A percentile compares a stretch with the other conserved stretches of the same genome.
Evolutionary conservation across 2,329 filamentous ascomycete species (phyloP).

Genomic region (Pseudogymnoascus sp.): DNA sequence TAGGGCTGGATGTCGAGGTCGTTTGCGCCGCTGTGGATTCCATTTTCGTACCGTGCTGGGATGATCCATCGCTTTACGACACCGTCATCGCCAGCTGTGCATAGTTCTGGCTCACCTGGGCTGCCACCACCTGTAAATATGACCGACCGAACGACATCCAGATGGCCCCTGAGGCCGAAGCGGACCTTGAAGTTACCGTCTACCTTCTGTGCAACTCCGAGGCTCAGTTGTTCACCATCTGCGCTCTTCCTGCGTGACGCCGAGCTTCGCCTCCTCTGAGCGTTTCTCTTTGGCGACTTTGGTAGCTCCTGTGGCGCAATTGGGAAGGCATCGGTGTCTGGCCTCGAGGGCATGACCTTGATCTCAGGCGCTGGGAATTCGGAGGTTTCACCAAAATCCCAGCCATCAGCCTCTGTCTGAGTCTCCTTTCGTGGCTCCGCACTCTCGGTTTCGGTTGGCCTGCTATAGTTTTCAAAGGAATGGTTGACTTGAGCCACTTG

Average conservation of each 20-base stretch:
- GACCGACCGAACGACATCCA: constrained; percentile 88
- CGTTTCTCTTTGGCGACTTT: constrained; percentile 70
- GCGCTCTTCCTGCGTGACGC: constrained; percentile 63
- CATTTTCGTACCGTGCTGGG: constrained; percentile 65
- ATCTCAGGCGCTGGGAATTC: constrained; percentile 48
- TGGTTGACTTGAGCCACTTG: constrained; percentile 51
- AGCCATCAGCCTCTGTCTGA: constrained; percentile 60
- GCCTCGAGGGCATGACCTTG: constrained; percentile 53
- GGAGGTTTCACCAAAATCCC: constrained; percentile 86
- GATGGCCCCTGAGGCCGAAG: constrained; percentile 83
- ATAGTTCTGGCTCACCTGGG: constrained; percentile 92
- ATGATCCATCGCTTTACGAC: constrained; percentile 97
- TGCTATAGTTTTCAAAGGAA: constrained; percentile 50
- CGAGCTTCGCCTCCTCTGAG: constrained; percentile 75
- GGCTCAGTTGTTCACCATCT: constrained; percentile 53
- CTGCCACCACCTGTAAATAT: constrained; percentile 97
- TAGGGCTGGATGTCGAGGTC: constrained; percentile 89
- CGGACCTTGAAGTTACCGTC: constrained; percentile 87
- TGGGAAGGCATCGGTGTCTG: constrained; percentile 84
- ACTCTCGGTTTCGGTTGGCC: constrained; percentile 34
- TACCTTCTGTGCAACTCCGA: constrained; percentile 47
- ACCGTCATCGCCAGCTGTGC: constrained; percentile 90
- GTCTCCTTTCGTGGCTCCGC: constrained; percentile 25
- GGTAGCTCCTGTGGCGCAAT: constrained; percentile 64
- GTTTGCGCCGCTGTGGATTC: constrained; percentile 39